Evolutionary conservation across 768 basidiomycete species (phyloP).

Genomic region (Chalciporus sphaerocephalus): DNA sequence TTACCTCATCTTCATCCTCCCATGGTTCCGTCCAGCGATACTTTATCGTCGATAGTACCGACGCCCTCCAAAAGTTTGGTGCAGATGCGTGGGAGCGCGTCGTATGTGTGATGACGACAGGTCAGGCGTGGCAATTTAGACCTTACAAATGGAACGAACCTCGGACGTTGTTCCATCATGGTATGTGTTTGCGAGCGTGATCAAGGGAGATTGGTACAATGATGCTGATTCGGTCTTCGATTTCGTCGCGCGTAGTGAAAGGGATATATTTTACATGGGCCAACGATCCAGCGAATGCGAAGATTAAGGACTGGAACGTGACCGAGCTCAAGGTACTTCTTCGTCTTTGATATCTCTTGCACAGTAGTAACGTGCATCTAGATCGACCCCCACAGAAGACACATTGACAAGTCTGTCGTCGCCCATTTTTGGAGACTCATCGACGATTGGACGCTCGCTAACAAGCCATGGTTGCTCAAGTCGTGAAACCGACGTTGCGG

Average conservation of each 20-base stretch:
- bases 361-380: constrained; percentile 24
- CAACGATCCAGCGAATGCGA: constrained; percentile 83
- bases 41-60: constrained; percentile 87
- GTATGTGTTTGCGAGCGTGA: constrained; percentile 37
- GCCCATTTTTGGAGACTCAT: constrained; percentile 94
- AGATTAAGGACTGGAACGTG: constrained; percentile 96
- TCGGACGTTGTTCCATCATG: constrained; percentile 86
- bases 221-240: not conserved
- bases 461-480: constrained; percentile 74
- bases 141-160: constrained; percentile 98
- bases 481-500: constrained; percentile 23
- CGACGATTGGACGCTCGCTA: constrained; percentile 76
- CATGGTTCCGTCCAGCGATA: constrained; percentile 53
- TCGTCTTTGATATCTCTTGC: not conserved
- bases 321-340: constrained; percentile 77
- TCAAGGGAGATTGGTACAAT: not conserved
- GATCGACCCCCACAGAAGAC: constrained; percentile 88
- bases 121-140: constrained; percentile 96
- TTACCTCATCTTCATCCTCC: constrained; percentile 12
- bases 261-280: constrained; percentile 95
- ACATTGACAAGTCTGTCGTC: constrained; percentile 91
- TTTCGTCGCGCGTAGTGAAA: constrained; percentile 58
- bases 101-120: constrained; percentile 96
- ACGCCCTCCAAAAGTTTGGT: constrained; percentile 88
- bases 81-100: constrained; percentile 96